Conservation (phyloP, 192 early-diverging fungal genomes). For the Coemansia sp. region DNA sequence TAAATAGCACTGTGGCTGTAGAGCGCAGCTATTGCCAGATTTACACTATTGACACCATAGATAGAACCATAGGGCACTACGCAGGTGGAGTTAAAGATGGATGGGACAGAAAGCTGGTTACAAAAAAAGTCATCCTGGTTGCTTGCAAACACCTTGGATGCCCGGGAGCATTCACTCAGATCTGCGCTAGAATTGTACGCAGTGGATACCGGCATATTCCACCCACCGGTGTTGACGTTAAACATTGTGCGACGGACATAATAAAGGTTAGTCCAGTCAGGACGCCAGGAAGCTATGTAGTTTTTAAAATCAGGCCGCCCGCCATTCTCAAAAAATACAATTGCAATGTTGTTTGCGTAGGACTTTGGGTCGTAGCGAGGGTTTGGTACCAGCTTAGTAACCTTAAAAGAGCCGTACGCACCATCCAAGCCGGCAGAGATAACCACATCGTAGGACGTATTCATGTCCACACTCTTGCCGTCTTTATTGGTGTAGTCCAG, state of each 20-base stretch:
- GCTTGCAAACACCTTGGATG: slow-evolving; percentile 13
- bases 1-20: slow-evolving; percentile 39
- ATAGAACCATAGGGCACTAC: slow-evolving; percentile 25
- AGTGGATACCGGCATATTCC: slow-evolving; percentile 17
- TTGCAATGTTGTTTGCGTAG: slow-evolving; percentile 46
- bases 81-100: slow-evolving; percentile 22
- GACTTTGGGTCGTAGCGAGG: slow-evolving; percentile 31
- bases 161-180: slow-evolving; percentile 5
- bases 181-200: slow-evolving; percentile 4
- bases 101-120: slow-evolving; percentile 19
- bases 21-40: slow-evolving; percentile 32
- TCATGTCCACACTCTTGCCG: slow-evolving; percentile 8
- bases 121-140: slow-evolving; percentile 37
- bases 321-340: slow-evolving; percentile 27
- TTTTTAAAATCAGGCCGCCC: slow-evolving; percentile 20
- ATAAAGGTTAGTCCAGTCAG: slow-evolving; percentile 34
- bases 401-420: slow-evolving; percentile 19
- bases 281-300: slow-evolving; percentile 40
- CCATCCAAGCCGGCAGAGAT: slow-evolving; percentile 17
- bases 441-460: slow-evolving; percentile 26
- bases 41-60: slow-evolving; percentile 17
- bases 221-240: background rate
- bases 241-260: slow-evolving; percentile 24
- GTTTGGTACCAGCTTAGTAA: slow-evolving; percentile 21
- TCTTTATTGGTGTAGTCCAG: slow-evolving; percentile 23